A percentile compares a stretch with the other conserved stretches of the same genome.
Conservation (phyloP, 108 stramenopile species). For the Pseudonitzschia pungens region DNA sequence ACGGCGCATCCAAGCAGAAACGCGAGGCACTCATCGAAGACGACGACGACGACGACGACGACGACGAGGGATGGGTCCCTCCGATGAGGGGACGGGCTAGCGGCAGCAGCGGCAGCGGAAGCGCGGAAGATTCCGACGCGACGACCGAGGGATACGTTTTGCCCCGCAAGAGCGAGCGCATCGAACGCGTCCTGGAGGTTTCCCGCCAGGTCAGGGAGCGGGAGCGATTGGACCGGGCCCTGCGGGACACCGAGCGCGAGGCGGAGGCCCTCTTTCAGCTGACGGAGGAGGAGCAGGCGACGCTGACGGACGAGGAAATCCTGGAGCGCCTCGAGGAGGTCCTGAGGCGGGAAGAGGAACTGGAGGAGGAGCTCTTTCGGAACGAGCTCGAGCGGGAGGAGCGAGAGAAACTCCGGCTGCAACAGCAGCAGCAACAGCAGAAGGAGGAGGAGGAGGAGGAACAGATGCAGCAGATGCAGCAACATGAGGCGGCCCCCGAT, state of each 20-base stretch:
- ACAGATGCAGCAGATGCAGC: constrained; percentile 5
- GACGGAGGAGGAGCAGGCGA: constrained; percentile 17
- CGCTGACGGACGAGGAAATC: constrained; percentile 30
- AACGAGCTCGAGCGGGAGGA: constrained; percentile 14
- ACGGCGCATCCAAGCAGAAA: no score
- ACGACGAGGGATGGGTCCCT: constrained; percentile 54
- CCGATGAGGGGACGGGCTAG: constrained; percentile 44
- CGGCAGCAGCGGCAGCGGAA: no score
- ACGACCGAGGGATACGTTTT: neutral
- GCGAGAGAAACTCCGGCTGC: constrained; percentile 12
- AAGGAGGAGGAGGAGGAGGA: neutral
- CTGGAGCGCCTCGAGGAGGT: constrained; percentile 22
- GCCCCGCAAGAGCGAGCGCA: neutral
- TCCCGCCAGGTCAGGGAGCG: neutral
- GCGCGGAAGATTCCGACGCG: no score
- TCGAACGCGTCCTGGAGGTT: neutral
- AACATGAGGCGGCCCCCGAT: constrained; percentile 59
- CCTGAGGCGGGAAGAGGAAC: constrained; percentile 23
- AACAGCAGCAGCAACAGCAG: neutral
- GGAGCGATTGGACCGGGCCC: constrained; percentile 10
- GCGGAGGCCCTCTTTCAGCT: constrained; percentile 27
- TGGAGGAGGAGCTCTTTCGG: constrained; percentile 44
- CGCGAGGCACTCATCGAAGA: no score
- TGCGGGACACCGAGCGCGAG: neutral
- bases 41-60: neutral